These are phyloP conservation scores for Chlorella vulgaris DNA, from an alignment of 139 green algal species.

Conservation along the genomic window DNA sequence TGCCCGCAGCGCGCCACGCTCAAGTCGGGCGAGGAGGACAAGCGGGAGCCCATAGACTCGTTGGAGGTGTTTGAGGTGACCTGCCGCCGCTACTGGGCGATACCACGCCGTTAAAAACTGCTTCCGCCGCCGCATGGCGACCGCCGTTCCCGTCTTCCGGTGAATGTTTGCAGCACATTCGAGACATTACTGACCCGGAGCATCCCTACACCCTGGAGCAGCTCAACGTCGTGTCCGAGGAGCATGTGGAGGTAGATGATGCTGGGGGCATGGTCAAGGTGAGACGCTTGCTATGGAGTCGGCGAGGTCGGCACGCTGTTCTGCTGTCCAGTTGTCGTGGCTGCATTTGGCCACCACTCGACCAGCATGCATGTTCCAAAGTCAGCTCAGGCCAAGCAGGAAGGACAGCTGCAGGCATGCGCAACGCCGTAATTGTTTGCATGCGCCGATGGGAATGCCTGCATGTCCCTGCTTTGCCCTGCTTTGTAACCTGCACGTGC, in stretches of 20 bases:
- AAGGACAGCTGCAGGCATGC: too few species aligned
- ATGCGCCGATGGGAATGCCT: too few species aligned
- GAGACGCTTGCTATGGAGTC: too few species aligned
- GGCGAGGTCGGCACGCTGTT: not conserved
- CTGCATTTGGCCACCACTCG: not conserved
- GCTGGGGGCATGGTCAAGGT: constrained; percentile 52
- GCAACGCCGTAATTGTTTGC: too few species aligned
- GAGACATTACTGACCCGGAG: constrained; percentile 97
- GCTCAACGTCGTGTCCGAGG: constrained; percentile 83
- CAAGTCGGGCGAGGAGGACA: constrained; percentile 7
- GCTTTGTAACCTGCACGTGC: not conserved
- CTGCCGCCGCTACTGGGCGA: too few species aligned
- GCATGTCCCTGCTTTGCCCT: too few species aligned
- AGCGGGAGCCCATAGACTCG: constrained; percentile 81
- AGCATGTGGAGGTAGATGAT: constrained; percentile 79
- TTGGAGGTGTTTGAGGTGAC: constrained; percentile 66
- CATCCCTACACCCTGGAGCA: constrained; percentile 98
- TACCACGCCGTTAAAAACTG: not conserved
- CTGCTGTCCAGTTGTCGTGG: not conserved
- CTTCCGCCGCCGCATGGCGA: too few species aligned
- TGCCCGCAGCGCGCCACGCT: not conserved
- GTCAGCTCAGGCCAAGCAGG: too few species aligned
- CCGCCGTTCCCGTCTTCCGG: too few species aligned
- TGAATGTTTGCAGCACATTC: constrained; percentile 65
- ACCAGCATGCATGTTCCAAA: too few species aligned